Percentiles rank a stretch among this genome's conserved stretches.
phyloP scores from a whole-genome alignment of 1,284 basidiomycete species.

The Xerocomus cyaneibrunnescens region DNA sequence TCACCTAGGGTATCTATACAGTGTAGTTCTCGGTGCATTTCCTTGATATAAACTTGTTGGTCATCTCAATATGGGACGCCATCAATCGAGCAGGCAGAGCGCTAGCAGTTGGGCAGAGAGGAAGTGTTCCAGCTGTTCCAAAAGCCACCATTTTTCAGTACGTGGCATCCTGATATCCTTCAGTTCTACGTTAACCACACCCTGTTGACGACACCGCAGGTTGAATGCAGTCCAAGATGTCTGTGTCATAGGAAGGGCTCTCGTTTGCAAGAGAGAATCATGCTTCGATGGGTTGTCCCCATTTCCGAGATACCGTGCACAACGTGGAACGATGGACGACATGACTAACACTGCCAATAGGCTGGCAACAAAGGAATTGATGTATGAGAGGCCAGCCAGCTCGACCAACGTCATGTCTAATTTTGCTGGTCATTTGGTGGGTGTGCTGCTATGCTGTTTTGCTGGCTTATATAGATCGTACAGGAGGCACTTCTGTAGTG shows the following conservation, averaged over 20 bases:
- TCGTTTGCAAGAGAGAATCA: conserved; percentile 51
- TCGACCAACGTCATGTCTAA: conserved; percentile 56
- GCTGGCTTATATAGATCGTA: conserved; percentile 36
- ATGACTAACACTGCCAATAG: conserved; percentile 23
- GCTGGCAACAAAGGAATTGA: conserved; percentile 39
- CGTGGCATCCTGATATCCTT: conserved; percentile 73
- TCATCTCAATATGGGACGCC: conserved; percentile 46
- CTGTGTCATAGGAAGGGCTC: conserved; percentile 56
- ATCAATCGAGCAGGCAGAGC: background rate
- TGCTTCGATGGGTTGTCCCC: conserved; percentile 56
- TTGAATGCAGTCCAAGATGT: conserved; percentile 59
- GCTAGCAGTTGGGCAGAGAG: conserved; percentile 41
- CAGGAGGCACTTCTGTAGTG: conserved; percentile 47
- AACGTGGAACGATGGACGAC: background rate
- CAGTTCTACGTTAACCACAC: conserved; percentile 67
- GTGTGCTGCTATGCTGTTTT: conserved; percentile 2
- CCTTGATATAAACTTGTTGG: conserved; percentile 65
- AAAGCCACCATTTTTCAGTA: conserved; percentile 65
- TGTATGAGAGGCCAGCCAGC: conserved; percentile 48
- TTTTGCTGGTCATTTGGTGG: conserved; percentile 59
- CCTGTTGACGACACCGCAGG: conserved; percentile 41
- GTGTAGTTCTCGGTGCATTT: conserved; percentile 50
- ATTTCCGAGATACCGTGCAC: conserved; percentile 51
- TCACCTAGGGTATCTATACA: conserved; percentile 11
- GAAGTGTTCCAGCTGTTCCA: conserved; percentile 58